Percentiles rank a stretch among this genome's conserved stretches.
Evolutionary conservation across 1,139 yeast species (phyloP).

Genomic region (Debaryomyces sp.): DNA sequence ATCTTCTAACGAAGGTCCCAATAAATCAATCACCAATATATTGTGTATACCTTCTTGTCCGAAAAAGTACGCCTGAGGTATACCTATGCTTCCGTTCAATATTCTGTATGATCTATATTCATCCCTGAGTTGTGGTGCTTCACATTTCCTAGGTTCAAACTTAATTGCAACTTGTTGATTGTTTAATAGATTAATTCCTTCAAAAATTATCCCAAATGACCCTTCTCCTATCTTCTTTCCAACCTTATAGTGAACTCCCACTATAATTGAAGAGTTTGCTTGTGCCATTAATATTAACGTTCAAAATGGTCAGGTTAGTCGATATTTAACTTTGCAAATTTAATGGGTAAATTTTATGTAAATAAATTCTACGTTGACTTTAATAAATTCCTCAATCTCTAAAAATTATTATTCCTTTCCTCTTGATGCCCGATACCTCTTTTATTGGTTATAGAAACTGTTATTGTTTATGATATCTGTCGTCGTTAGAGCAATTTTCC

Average conservation of each 20-base stretch:
- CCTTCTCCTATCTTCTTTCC: constrained; percentile 99
- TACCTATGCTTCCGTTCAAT: constrained; percentile 60
- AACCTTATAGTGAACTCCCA: constrained; percentile 82
- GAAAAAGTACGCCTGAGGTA: constrained; percentile 76
- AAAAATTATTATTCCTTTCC: neutral
- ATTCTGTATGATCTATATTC: constrained; percentile 76
- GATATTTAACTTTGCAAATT: neutral
- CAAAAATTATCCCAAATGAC: constrained; percentile 95
- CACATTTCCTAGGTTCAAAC: constrained; percentile 78
- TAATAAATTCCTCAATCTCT: neutral
- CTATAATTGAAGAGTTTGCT: constrained; percentile 45
- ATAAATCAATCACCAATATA: constrained; percentile 68
- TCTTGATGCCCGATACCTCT: neutral
- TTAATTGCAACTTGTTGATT: constrained; percentile 80
- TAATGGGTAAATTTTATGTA: neutral
- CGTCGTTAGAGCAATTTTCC: constrained; percentile 4
- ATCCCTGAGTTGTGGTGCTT: constrained; percentile 79
- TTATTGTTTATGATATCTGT: neutral
- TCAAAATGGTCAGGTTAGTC: neutral
- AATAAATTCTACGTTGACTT: neutral
- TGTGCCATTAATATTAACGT: constrained; percentile 23
- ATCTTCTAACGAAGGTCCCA: constrained; percentile 80
- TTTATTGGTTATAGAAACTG: neutral
- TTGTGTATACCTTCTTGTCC: constrained; percentile 83
- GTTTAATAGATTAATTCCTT: constrained; percentile 82